phyloP scores from a whole-genome alignment of 352 stramenopile genomes.

The Globisporangium emineosum region DNA sequence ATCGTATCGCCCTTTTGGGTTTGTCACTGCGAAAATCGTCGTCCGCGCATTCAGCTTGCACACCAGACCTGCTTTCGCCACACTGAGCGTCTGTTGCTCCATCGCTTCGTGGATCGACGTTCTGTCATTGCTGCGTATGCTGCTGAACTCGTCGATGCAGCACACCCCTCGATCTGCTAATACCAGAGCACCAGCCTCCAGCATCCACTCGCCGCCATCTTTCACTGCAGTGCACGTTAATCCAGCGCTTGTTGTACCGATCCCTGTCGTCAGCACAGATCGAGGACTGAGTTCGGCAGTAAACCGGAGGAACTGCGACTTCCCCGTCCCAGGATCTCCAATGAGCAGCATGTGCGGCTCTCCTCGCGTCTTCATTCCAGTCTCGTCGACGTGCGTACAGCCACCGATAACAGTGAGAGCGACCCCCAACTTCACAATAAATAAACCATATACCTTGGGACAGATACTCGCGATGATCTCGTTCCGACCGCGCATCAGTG shows the following conservation, averaged over 20 bases:
- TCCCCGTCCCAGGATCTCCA: constrained; percentile 79
- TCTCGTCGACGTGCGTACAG: constrained; percentile 64
- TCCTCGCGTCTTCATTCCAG: constrained; percentile 74
- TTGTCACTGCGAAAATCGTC: constrained; percentile 96
- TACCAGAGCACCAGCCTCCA: constrained; percentile 95
- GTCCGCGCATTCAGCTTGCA: constrained; percentile 95
- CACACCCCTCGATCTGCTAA: constrained; percentile 91
- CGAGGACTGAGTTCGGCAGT: constrained; percentile 92
- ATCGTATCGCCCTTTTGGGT: constrained; percentile 89
- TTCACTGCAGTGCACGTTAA: constrained; percentile 96
- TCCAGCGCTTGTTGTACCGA: constrained; percentile 94
- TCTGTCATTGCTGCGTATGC: constrained; percentile 92
- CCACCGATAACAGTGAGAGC: constrained; percentile 93
- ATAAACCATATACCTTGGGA: constrained; percentile 93
- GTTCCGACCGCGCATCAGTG: constrained; percentile 75
- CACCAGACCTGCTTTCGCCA: constrained; percentile 97
- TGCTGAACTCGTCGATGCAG: constrained; percentile 98
- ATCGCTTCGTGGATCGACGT: constrained; percentile 97
- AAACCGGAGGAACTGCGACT: constrained; percentile 96
- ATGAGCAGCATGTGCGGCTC: constrained; percentile 87
- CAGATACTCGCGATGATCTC: constrained; percentile 93
- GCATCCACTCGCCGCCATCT: constrained; percentile 94
- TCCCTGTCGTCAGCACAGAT: constrained; percentile 95
- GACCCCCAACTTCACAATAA: constrained; percentile 91
- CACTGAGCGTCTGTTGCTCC: constrained; percentile 97